Evolutionary conservation across 163 green algal genomes (phyloP).

Genomic region (Scenedesmus sp.): DNA sequence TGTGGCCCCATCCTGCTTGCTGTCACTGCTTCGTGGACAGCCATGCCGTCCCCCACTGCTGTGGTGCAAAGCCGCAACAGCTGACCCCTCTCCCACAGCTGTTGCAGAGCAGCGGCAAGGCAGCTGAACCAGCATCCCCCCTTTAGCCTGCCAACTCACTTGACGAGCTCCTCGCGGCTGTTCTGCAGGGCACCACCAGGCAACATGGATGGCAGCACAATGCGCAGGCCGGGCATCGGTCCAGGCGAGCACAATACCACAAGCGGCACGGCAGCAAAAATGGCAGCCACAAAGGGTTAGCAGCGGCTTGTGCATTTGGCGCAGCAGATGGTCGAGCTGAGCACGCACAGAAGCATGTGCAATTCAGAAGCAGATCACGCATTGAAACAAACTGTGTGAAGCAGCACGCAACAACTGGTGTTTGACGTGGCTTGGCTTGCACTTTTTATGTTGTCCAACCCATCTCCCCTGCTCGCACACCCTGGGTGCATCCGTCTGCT

Average conservation of each 20-base stretch:
- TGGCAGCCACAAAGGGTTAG: neutral
- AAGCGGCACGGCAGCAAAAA: neutral
- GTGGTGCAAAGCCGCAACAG: too few relatives aligned
- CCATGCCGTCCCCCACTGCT: too few relatives aligned
- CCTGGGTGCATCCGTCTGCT: too few relatives aligned
- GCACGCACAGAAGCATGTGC: neutral
- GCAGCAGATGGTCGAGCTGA: neutral
- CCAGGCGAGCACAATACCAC: neutral
- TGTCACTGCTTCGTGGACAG: too few relatives aligned
- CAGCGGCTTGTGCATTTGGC: neutral
- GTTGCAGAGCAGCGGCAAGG: too few relatives aligned
- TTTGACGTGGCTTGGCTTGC: too few relatives aligned
- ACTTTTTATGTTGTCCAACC: too few relatives aligned
- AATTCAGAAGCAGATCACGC: neutral
- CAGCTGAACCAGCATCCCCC: too few relatives aligned
- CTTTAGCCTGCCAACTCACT: constrained; percentile 25
- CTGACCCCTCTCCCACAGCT: too few relatives aligned
- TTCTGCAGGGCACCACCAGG: constrained; percentile 28
- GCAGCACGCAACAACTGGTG: neutral
- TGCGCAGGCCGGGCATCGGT: neutral
- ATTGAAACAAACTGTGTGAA: neutral
- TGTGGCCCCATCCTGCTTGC: too few relatives aligned
- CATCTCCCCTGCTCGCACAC: too few relatives aligned
- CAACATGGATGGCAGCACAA: neutral
- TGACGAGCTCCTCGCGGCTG: constrained; percentile 59